A percentile compares a stretch with the other conserved stretches of the same genome.
phyloP scores from a whole-genome alignment of 129 eudicot species.

The Rutidosis leptorrhynchoides region DNA sequence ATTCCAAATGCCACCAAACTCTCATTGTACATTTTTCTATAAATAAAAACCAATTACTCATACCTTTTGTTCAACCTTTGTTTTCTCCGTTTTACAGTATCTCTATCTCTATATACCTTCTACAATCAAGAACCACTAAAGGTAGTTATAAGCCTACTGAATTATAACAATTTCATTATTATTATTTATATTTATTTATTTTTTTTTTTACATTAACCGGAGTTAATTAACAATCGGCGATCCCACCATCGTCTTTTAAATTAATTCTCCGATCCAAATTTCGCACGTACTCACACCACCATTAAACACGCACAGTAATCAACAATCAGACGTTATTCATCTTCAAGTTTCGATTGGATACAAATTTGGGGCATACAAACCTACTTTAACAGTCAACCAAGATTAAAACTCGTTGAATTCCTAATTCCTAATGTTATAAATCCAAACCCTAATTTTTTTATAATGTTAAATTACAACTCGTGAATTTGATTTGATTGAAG shows the following conservation, averaged over 20 bases:
- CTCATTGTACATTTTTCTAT: too few species aligned
- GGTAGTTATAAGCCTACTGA: too few species aligned
- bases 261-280: not conserved
- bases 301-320: not conserved
- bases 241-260: not conserved
- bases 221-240: not conserved
- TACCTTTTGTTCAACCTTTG: too few species aligned
- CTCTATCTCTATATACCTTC: too few species aligned
- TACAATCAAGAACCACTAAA: too few species aligned
- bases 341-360: not conserved
- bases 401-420: constrained; percentile 21
- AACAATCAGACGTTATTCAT: constrained; percentile 10
- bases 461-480: not conserved
- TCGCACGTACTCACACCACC: not conserved
- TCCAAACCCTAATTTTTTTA: not conserved
- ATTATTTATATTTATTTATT: too few species aligned
- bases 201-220: too few species aligned
- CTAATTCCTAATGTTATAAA: not conserved
- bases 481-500: not conserved
- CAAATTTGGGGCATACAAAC: constrained; percentile 20
- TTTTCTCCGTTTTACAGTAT: too few species aligned
- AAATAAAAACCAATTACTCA: too few species aligned
- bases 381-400: constrained; percentile 18
- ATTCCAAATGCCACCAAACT: too few species aligned
- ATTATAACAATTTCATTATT: too few species aligned